Base-by-base conservation (phyloP, 345 rosid species). In the Raphanus sativus region DNA sequence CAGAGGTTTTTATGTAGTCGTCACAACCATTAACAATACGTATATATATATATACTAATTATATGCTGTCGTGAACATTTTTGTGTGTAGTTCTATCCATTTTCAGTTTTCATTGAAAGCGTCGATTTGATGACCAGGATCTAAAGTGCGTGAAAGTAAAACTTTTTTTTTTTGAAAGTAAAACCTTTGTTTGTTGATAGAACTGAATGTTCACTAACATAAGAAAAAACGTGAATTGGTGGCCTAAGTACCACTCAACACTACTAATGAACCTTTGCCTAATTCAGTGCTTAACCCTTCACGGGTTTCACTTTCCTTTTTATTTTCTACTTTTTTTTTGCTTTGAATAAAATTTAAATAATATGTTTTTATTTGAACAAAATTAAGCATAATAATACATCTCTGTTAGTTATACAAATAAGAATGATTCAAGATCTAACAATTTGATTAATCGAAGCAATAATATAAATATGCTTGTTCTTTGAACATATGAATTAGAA, bases 231-330 rank as follows among this genome's bases (percentile, higher is more conserved):
- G 82, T 79, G 65, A 67, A 67, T 40, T 42, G 82, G 71, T 70
- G 80, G 73, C 76, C 65, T 80, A 63, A 71, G 79, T 80, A 76
- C 75, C 82, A 75, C 82, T 75, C 82, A 80, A 80, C 82, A 80
- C 79, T 80, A 69, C 75, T 80, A 74, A 79, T 74, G 75, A 79
- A 79, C 66, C 65, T 80, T 79, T 80, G 80, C 78, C 81, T 68
- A 70, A 73, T 81, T 77, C 75, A 76, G 71, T 76, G 79, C 71
- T 50, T 76, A 79, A 80, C 79, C n/a, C 64, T 78, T 82, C 85
- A 84, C 82, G 83, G 77, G 85, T 78, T 78, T 80, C 80, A 85
- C 80, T 79, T 80, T 81, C 71, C 11, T 52, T 33, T 72, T 42
- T 58, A 17, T 59, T 65, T 32, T 65, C 38, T 13, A 33, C 76